Evolutionary conservation across 140 eudicot genomes (phyloP).

Genomic region (Cichorium intybus): DNA sequence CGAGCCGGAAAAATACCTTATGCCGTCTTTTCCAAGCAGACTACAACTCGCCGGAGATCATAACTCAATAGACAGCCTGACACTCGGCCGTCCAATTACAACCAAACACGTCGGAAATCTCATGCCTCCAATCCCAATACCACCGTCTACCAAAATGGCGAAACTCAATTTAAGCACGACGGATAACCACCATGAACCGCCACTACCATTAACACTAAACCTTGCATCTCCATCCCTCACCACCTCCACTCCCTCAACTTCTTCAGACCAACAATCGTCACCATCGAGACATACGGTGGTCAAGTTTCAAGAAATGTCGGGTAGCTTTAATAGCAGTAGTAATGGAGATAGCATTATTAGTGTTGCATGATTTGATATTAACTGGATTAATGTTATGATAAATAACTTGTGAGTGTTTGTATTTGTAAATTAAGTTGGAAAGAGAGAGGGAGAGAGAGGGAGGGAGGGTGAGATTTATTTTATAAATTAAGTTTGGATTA

Average conservation of each 20-base stretch:
- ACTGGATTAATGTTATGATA: constrained; percentile 7
- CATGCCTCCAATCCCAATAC: constrained; percentile 64
- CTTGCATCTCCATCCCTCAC: constrained; percentile 37
- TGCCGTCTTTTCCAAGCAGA: constrained; percentile 28
- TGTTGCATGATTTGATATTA: constrained; percentile 49
- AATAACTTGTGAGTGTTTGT: constrained; percentile 31
- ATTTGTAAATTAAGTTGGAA: constrained; percentile 26
- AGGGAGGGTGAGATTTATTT: not conserved
- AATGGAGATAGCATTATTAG: constrained; percentile 70
- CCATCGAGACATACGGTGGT: constrained; percentile 31
- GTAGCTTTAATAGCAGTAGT: constrained; percentile 44
- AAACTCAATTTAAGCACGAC: constrained; percentile 52
- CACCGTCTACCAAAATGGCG: constrained; percentile 89
- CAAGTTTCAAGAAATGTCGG: constrained; percentile 43
- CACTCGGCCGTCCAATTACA: constrained; percentile 32
- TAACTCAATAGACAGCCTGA: constrained; percentile 28
- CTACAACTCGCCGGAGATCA: constrained; percentile 21
- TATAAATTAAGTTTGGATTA: constrained; percentile 27
- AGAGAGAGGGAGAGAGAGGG: not conserved
- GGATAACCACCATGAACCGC: constrained; percentile 14
- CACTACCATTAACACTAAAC: constrained; percentile 53
- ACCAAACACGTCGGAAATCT: constrained; percentile 18
- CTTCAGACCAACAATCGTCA: constrained; percentile 35
- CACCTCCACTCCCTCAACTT: constrained; percentile 31
- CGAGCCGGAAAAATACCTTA: constrained; percentile 23